Evolutionary conservation across 176 grass and related monocot species (phyloP), one percentile per base, ranked within the genome.

Genomic region (Chrysopogon serrulatus): DNA sequence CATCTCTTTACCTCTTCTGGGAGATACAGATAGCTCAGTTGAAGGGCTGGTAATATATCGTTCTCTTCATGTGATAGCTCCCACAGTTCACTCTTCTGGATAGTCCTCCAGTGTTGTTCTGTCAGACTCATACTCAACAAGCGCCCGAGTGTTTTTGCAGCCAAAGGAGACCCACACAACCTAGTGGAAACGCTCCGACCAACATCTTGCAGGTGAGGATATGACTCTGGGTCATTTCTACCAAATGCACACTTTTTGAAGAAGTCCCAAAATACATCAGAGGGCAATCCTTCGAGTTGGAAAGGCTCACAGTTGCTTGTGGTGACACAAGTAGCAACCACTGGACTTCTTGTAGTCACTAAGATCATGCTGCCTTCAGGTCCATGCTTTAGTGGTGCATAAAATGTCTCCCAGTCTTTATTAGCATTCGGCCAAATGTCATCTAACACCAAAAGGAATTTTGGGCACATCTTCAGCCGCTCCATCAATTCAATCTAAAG

Each of bases 1-100:
- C 84, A 84, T 5, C n/a, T 85, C 34, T 84, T 91, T 15, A 91
- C 42, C 67, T 79, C 56, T 39, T 14, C 9, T 16, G 89, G 84
- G 43, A 91, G 57, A 65, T 87, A 79, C 23, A 86, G 37, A 40
- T 90, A 90, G 84, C 84, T 90, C 65, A 90, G 19, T 4, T 26
- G 64, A 21, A 91, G 89, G 37, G 84, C 84, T 2, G 84, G 73
- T 4, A 90, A n/a, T 18, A 91, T 80, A 4, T 82, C 84, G 12
- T 54, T 78, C 12, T 77, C 81, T 27, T 36, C 5, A 45, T 86
- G 62, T 1, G 7, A 33, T 21, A 83, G 44, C 45, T 86, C 70
- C 84, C 84, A 83, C 16, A 84, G 5, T 62, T 87, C 36, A 7
- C 75, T 91, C 5, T 81, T 66, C 68, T 70, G 28, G 34, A 91